Conservation (phyloP, 1,139 yeast genomes). For the Sugiyamaella xylanicola region DNA sequence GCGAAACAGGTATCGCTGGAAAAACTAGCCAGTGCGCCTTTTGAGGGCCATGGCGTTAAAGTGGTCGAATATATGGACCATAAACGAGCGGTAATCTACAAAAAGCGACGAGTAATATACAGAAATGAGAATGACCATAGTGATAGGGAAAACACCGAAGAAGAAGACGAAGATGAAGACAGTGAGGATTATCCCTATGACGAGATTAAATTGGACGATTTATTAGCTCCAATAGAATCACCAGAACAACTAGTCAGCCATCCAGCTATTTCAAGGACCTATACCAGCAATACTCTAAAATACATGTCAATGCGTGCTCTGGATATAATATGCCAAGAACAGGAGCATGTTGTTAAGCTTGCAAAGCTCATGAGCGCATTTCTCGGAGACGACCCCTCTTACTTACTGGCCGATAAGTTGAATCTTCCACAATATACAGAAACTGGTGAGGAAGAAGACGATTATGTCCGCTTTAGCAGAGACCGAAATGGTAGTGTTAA, state of each 20-base stretch:
- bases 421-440: conserved; percentile 52
- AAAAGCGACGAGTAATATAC: conserved; percentile 30
- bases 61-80: conserved; percentile 42
- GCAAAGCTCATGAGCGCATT: conserved; percentile 73
- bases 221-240: conserved; percentile 75
- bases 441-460: conserved; percentile 34
- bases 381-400: conserved; percentile 82
- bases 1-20: conserved; percentile 47
- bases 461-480: background rate
- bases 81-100: conserved; percentile 42
- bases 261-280: conserved; percentile 69
- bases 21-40: conserved; percentile 43
- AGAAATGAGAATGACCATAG: conserved; percentile 24
- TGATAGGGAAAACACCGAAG: conserved; percentile 29
- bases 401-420: conserved; percentile 62
- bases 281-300: conserved; percentile 52
- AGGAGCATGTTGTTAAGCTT: conserved; percentile 67
- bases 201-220: conserved; percentile 52
- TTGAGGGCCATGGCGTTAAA: conserved; percentile 38
- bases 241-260: conserved; percentile 79
- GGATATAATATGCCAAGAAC: conserved; percentile 78
- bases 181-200: conserved; percentile 46
- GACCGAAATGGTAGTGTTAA: background rate
- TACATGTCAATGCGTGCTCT: conserved; percentile 70
- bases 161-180: conserved; percentile 38